A percentile compares a stretch with the other conserved stretches of the same genome.
Conservation (phyloP, 2,329 filamentous ascomycete species). For the Aphanocladium album region DNA sequence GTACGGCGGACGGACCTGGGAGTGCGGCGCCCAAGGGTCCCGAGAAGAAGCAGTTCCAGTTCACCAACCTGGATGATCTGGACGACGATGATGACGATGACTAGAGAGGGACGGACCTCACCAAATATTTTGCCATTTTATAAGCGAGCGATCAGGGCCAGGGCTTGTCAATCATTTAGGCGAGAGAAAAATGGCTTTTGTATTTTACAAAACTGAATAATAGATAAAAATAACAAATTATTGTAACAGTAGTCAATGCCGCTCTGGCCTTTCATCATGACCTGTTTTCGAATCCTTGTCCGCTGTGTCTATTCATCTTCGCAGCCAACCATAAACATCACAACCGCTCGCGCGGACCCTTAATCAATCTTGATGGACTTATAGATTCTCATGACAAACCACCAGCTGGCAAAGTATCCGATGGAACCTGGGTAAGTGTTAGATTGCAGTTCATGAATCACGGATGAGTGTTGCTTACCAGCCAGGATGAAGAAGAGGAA, state of each 20-base stretch:
- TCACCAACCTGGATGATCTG: conserved; percentile 48
- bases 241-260: conserved; percentile 10
- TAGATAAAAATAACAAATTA: conserved; percentile 5
- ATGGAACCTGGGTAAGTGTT: conserved; percentile 65
- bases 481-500: conserved; percentile 91
- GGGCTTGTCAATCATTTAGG: neutral
- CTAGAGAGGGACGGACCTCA: conserved; percentile 13
- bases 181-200: conserved; percentile 1
- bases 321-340: too few relatives aligned
- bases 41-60: conserved; percentile 52
- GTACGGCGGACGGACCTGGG: conserved; percentile 21
- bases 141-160: conserved; percentile 9
- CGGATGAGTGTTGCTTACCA: conserved; percentile 54
- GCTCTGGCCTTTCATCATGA: conserved; percentile 6
- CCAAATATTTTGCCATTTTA: neutral
- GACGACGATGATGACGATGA: conserved; percentile 44
- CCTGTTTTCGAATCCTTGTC: neutral
- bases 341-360: conserved; percentile 10
- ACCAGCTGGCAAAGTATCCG: conserved; percentile 91
- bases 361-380: conserved; percentile 97
- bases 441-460: conserved; percentile 11
- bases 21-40: conserved; percentile 23
- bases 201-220: conserved; percentile 12
- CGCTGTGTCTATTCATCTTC: neutral
- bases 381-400: conserved; percentile 92